Evolutionary conservation across 768 basidiomycete species (phyloP).

Genomic region (Collybia sp.): DNA sequence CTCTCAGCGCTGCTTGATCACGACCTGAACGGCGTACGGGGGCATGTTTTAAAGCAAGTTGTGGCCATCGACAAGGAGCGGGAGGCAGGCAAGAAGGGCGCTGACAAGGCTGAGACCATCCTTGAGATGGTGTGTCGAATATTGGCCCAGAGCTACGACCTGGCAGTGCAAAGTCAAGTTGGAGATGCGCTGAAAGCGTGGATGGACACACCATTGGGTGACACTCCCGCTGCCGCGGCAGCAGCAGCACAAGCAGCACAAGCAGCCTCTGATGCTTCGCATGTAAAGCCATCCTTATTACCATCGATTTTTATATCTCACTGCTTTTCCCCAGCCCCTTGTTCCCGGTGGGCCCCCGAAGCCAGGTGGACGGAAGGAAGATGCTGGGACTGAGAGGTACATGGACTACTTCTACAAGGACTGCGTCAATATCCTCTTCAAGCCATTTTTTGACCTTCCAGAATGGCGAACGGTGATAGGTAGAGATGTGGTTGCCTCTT

Average conservation of each 20-base stretch:
- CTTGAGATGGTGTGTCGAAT: constrained; percentile 71
- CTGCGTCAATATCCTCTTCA: constrained; percentile 73
- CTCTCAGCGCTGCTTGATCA: constrained; percentile 85
- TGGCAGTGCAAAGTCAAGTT: constrained; percentile 87
- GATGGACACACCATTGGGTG: constrained; percentile 67
- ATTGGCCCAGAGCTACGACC: constrained; percentile 73
- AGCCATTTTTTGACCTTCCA: constrained; percentile 70
- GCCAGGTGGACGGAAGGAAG: constrained; percentile 61
- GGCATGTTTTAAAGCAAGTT: constrained; percentile 80
- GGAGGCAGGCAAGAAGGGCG: constrained; percentile 47
- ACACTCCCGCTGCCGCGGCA: constrained; percentile 14
- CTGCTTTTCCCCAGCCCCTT: constrained; percentile 18
- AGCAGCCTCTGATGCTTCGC: constrained; percentile 27
- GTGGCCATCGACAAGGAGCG: constrained; percentile 66
- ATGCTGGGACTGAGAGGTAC: constrained; percentile 83
- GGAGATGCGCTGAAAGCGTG: constrained; percentile 83
- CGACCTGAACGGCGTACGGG: constrained; percentile 81
- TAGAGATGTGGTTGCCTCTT: constrained; percentile 9
- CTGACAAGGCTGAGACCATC: constrained; percentile 68
- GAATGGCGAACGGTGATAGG: constrained; percentile 47
- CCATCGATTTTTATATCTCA: background rate
- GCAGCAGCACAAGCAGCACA: constrained; percentile 25
- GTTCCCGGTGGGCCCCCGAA: constrained; percentile 32
- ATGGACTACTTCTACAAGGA: constrained; percentile 92
- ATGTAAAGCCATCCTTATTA: constrained; percentile 19